These are phyloP conservation scores for Arthromyces matolae DNA, from an alignment of 768 basidiomycete species.

Conservation along the genomic window DNA sequence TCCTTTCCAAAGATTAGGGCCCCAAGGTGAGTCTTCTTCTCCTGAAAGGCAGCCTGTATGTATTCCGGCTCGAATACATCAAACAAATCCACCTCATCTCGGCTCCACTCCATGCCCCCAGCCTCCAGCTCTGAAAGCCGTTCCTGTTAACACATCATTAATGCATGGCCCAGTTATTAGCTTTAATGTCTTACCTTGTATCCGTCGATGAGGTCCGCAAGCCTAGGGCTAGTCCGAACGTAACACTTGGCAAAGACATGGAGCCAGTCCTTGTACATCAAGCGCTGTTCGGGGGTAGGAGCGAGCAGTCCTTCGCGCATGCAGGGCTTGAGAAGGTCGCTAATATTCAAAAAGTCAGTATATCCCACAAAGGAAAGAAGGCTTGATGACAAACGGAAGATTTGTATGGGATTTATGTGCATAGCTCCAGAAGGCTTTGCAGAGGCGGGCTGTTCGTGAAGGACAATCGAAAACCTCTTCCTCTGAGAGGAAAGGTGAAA, in stretches of 20 bases:
- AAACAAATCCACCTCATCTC: not conserved
- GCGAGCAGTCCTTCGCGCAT: not conserved
- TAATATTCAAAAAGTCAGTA: not conserved
- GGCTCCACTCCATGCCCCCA: not conserved
- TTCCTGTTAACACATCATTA: too few species aligned
- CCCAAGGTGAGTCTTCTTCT: not conserved
- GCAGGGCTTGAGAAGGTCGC: not conserved
- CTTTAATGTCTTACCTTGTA: too few species aligned
- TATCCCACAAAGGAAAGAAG: not conserved
- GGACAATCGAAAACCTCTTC: slow-evolving; percentile 19
- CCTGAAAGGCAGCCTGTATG: not conserved
- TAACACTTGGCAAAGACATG: slow-evolving; percentile 18
- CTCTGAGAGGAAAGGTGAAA: too few species aligned
- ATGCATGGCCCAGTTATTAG: too few species aligned
- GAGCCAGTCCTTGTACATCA: slow-evolving; percentile 18
- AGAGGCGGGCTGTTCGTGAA: slow-evolving; percentile 17
- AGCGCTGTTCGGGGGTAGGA: not conserved
- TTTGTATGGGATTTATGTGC: slow-evolving; percentile 4
- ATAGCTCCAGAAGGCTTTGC: slow-evolving; percentile 17
- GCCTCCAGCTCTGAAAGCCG: too few species aligned
- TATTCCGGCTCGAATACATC: not conserved
- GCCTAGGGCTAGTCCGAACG: not conserved
- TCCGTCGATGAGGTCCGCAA: slow-evolving; percentile 11
- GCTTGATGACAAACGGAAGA: slow-evolving; percentile 8
- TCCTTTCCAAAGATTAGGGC: not conserved